Percentiles rank a stretch among this genome's conserved stretches.
Evolutionary conservation across 164 flowering plant species (phyloP).

Genomic region (Magnolia officinalis): DNA sequence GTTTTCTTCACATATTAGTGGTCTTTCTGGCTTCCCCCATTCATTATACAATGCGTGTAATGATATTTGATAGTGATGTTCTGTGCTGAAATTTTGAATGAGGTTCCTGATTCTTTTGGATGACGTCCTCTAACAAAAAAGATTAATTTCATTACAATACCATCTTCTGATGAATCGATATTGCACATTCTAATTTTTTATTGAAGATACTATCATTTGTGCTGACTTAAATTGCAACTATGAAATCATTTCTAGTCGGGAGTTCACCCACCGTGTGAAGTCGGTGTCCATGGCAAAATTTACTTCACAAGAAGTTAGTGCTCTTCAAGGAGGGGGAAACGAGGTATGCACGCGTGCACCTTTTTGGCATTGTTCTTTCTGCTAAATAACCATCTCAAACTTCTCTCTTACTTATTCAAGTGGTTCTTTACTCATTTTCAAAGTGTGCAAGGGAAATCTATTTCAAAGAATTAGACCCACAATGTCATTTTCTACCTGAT

Average conservation of each 20-base stretch:
- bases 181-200: background rate
- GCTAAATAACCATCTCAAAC: background rate
- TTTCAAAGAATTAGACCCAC: slow-evolving; percentile 86
- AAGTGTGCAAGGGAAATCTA: slow-evolving; percentile 81
- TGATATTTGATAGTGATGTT: background rate
- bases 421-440: slow-evolving; percentile 5
- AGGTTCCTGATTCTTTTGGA: too few relatives aligned
- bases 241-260: slow-evolving; percentile 55
- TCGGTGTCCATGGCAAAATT: slow-evolving; percentile 99
- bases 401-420: slow-evolving; percentile 1
- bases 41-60: background rate
- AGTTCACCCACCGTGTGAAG: slow-evolving; percentile 95
- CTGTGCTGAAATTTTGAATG: background rate
- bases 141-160: too few relatives aligned
- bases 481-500: slow-evolving; percentile 73
- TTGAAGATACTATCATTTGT: background rate
- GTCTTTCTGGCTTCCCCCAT: background rate
- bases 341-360: slow-evolving; percentile 43
- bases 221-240: slow-evolving; percentile 5
- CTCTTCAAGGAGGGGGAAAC: slow-evolving; percentile 95
- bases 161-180: background rate
- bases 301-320: slow-evolving; percentile 80
- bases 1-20: background rate
- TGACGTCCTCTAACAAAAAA: too few relatives aligned
- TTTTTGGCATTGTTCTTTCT: background rate